Percentiles rank a stretch among this genome's conserved stretches.
Conservation (phyloP, 257 asterid species). For the Fraxinus quadrangulata region DNA sequence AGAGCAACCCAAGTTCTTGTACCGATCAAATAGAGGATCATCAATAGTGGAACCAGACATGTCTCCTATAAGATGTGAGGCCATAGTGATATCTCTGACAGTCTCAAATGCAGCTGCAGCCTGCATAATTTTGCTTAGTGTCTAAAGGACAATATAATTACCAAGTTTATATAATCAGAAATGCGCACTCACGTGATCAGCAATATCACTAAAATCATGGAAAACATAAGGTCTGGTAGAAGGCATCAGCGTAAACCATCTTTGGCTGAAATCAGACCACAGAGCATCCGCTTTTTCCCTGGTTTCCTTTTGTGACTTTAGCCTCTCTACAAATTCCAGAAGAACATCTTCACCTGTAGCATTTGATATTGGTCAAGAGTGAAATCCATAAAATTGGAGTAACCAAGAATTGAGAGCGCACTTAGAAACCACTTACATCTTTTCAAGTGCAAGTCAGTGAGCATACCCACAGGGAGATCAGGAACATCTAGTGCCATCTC, state of each 20-base stretch:
- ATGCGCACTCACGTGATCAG: slow-evolving; percentile 65
- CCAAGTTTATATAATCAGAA: too few species aligned
- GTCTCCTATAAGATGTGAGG: slow-evolving; percentile 81
- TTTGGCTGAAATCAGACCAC: slow-evolving; percentile 73
- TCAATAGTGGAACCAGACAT: slow-evolving; percentile 69
- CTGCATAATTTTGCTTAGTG: slow-evolving; percentile 37
- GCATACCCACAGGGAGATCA: slow-evolving; percentile 86
- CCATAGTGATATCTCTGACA: slow-evolving; percentile 68
- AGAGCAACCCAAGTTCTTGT: slow-evolving; percentile 71
- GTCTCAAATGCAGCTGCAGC: slow-evolving; percentile 74
- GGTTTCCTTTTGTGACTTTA: slow-evolving; percentile 23
- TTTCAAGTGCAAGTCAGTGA: slow-evolving; percentile 57
- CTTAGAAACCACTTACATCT: slow-evolving; percentile 45
- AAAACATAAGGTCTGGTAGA: slow-evolving; percentile 62
- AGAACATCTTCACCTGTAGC: slow-evolving; percentile 64
- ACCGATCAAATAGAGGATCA: slow-evolving; percentile 76
- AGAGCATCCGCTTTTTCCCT: slow-evolving; percentile 38
- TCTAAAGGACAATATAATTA: not conserved
- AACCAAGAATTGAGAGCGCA: not conserved
- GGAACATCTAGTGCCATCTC: slow-evolving; percentile 79
- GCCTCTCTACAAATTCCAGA: slow-evolving; percentile 38
- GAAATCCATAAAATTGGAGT: too few species aligned
- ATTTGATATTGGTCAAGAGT: not conserved
- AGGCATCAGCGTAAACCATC: slow-evolving; percentile 76
- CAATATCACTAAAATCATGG: slow-evolving; percentile 53